These are phyloP conservation scores for Candida broadrunensis DNA, from an alignment of 805 yeast genomes.

Conservation along the genomic window DNA sequence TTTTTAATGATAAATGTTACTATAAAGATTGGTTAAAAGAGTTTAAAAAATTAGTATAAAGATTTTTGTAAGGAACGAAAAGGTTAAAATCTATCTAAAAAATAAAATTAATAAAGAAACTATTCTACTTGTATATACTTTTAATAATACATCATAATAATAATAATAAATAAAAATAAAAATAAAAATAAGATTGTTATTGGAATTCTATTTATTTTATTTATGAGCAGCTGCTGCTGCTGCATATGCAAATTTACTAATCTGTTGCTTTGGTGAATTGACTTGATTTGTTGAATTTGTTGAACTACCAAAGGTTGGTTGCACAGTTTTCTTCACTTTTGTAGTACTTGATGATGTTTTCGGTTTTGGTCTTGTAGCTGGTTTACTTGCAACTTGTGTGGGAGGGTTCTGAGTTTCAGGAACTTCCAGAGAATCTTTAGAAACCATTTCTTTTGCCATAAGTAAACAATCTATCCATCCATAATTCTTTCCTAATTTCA, in stretches of 20 bases:
- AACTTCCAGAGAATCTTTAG: conserved; percentile 14
- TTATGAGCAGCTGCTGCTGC: conserved; percentile 46
- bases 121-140: background rate
- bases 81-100: too few relatives aligned
- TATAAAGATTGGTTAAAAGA: conserved; percentile 34
- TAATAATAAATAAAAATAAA: background rate
- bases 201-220: conserved; percentile 5
- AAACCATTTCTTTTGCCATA: conserved; percentile 56
- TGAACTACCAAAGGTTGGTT: conserved; percentile 2
- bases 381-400: background rate
- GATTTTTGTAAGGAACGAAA: too few relatives aligned
- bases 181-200: conserved; percentile 1
- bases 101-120: too few relatives aligned
- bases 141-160: background rate
- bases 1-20: conserved; percentile 35
- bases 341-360: conserved; percentile 1
- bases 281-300: background rate
- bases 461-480: conserved; percentile 72
- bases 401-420: conserved; percentile 14
- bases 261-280: conserved; percentile 3
- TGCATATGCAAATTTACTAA: conserved; percentile 40
- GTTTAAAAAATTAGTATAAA: conserved; percentile 11
- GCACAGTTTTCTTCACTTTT: background rate
- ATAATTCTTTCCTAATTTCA: conserved; percentile 45
- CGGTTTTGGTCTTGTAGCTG: conserved; percentile 2